Evolutionary conservation across 164 flowering plant species (phyloP), one percentile per base, ranked within the genome.

Genomic region (Echeveria elegans): DNA sequence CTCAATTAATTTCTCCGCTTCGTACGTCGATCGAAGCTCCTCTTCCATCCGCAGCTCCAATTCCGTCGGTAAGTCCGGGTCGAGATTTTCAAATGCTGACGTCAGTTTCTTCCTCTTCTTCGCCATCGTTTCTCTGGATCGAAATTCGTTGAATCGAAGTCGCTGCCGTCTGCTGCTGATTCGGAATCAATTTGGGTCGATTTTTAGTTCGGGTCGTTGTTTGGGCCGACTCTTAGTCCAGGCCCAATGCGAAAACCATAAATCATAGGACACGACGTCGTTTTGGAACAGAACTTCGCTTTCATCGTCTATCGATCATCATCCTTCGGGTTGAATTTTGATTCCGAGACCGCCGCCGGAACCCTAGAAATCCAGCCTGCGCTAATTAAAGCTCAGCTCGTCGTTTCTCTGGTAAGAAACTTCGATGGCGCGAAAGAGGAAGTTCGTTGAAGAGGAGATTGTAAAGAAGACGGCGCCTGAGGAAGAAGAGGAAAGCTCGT

Each of bases 351-450:
- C 8, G 1, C n/a, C 10, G 0, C 26, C 16, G 31, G 60, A 28
- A 11, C 61, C 61, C 61, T 56, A 56, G 16, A 2, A 56, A 56
- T 26, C 28, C 32, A 2, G 6, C 61, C 34, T 11, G 30, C 4
- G 59, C 9, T 2, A 24, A 12, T 28, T 56, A 18, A 1, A 1
- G 2, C 7, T 12, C 30, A 19, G 31, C 26, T 56, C 19, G 23
- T 56, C 16, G 7, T 12, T 11, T 6, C 18, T 24, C 18, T 6
- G n/a, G n/a, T 11, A n/a, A 3, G 26, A 26, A 53, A 1, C 24
- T 26, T 26, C 61, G 31, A 56, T 56, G 61, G 61, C 61, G 32
- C 4, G 61, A 19, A 56, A 56, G 61, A 56, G 61, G 32, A 56
- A 56, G 31, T 32, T 28, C 1, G 31, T 11, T 11, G 19, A 56